Evolutionary conservation across 176 grass and related monocot genomes (phyloP).

Genomic region (Oryza meridionalis): DNA sequence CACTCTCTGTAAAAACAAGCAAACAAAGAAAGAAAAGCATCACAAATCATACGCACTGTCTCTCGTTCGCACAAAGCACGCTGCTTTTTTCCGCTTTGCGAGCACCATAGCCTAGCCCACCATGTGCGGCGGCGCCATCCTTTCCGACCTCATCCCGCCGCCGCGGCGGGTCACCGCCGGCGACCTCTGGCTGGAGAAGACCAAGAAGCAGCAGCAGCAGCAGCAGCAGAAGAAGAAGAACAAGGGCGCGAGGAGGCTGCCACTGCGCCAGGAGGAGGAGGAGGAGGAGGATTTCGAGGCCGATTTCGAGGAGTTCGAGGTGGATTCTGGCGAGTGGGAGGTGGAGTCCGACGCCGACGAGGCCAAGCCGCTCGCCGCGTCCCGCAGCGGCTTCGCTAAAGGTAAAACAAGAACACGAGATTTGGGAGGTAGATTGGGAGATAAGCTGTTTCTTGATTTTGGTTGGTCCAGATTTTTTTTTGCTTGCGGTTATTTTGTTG

Average conservation of each 20-base stretch:
- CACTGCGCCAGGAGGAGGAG: neutral
- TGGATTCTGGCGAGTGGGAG: constrained; percentile 61
- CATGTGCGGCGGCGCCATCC: constrained; percentile 91
- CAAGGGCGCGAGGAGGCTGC: neutral
- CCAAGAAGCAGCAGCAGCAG: constrained; percentile 11
- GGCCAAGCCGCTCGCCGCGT: constrained; percentile 33
- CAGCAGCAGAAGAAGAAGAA: neutral
- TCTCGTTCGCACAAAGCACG: neutral
- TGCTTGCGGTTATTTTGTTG: neutral
- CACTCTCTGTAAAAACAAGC: neutral
- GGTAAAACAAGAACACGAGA: constrained; percentile 27
- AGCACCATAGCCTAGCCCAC: neutral
- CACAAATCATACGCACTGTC: neutral
- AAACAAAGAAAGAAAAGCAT: neutral
- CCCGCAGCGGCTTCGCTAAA: constrained; percentile 14
- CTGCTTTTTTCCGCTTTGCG: neutral
- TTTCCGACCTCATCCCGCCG: constrained; percentile 57
- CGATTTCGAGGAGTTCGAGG: constrained; percentile 40
- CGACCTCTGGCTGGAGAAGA: constrained; percentile 57
- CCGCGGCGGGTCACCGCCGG: constrained; percentile 51
- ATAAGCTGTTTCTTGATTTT: neutral
- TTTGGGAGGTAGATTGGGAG: neutral
- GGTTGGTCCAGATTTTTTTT: neutral
- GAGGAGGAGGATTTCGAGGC: constrained; percentile 41
- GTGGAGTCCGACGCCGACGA: constrained; percentile 52